Percentiles rank a stretch among this genome's conserved stretches.
Evolutionary conservation across 495 filamentous ascomycete species (phyloP).

Genomic region (Penicillium chermesinum): DNA sequence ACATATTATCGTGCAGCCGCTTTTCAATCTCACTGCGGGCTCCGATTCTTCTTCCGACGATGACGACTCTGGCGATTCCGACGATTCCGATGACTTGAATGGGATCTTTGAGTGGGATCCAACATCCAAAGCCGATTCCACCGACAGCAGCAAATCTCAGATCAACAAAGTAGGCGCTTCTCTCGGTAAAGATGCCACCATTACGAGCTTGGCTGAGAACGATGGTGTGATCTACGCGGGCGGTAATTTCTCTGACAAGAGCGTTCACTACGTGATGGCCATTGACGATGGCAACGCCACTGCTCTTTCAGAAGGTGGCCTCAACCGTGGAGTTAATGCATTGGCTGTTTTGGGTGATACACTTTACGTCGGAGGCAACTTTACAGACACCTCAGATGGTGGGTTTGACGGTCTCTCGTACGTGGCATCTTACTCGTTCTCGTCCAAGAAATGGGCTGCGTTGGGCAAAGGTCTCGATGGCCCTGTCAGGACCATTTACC

Average conservation of each 20-base stretch:
- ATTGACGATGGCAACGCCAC: constrained; percentile 60
- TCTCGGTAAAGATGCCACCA: constrained; percentile 57
- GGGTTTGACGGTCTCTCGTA: constrained; percentile 58
- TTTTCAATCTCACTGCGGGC: constrained; percentile 48
- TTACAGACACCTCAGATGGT: constrained; percentile 66
- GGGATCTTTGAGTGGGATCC: constrained; percentile 89
- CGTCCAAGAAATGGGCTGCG: constrained; percentile 64
- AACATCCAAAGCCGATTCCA: constrained; percentile 43
- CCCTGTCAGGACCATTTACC: constrained; percentile 64
- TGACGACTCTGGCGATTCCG: neutral
- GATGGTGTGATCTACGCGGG: constrained; percentile 65
- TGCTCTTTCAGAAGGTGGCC: constrained; percentile 60
- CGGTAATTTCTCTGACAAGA: constrained; percentile 73
- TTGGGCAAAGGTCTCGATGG: constrained; percentile 88
- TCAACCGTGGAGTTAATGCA: constrained; percentile 74
- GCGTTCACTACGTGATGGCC: constrained; percentile 68
- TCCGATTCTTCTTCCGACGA: neutral
- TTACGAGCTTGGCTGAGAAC: constrained; percentile 57
- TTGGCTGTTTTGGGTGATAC: constrained; percentile 58
- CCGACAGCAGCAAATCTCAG: constrained; percentile 63
- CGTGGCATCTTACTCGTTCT: constrained; percentile 69
- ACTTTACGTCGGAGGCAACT: constrained; percentile 82
- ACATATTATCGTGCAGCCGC: constrained; percentile 69
- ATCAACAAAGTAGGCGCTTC: constrained; percentile 68
- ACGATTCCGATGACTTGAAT: constrained; percentile 60